Evolutionary conservation across 768 basidiomycete genomes (phyloP).

Genomic region (Inosperma sp.): DNA sequence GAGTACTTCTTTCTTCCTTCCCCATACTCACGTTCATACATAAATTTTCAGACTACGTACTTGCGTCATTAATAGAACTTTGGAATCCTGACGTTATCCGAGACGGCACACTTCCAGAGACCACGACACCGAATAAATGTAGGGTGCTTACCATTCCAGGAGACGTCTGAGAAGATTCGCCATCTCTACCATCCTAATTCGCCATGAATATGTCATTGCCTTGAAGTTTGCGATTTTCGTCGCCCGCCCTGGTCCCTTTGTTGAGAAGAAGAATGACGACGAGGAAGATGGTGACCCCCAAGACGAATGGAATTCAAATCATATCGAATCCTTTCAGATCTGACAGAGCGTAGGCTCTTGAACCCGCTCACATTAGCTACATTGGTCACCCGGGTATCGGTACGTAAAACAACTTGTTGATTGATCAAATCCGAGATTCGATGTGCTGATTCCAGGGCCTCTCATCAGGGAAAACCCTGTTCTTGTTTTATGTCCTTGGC

Average conservation of each 20-base stretch:
- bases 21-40: slow-evolving; percentile 1
- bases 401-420: background rate
- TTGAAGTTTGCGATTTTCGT: slow-evolving; percentile 5
- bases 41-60: slow-evolving; percentile 1
- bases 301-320: background rate
- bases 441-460: background rate
- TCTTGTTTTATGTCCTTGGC: background rate
- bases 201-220: background rate
- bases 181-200: background rate
- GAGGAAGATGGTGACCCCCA: background rate
- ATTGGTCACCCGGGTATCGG: slow-evolving; percentile 1
- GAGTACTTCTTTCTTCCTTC: background rate
- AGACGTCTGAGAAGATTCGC: background rate
- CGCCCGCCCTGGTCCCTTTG: background rate
- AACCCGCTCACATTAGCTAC: background rate
- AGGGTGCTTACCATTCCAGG: background rate
- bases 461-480: slow-evolving; percentile 3
- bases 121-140: background rate
- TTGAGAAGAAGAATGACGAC: background rate
- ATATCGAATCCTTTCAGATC: background rate
- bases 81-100: background rate
- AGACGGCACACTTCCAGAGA: background rate
- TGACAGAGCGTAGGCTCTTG: background rate
- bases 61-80: slow-evolving; percentile 2
- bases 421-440: background rate